These are phyloP conservation scores for Saccharata proteae DNA, from an alignment of 2,329 filamentous ascomycete species.

Conservation along the genomic window DNA sequence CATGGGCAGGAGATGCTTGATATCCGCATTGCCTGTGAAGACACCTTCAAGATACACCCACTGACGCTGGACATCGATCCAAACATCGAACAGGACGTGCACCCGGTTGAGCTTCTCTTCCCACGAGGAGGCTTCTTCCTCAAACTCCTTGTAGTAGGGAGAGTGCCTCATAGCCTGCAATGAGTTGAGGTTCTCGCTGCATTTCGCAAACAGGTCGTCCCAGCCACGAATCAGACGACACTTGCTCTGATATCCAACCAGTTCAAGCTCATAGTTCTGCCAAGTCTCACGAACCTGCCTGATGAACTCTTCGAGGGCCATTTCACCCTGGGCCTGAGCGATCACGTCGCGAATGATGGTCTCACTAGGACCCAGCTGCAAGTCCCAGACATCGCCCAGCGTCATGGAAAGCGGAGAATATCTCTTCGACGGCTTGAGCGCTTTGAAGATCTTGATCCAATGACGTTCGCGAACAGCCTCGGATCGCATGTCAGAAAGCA, in stretches of 20 bases:
- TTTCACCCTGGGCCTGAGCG: slow-evolving; percentile 89
- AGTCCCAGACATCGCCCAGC: slow-evolving; percentile 96
- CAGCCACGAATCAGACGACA: slow-evolving; percentile 94
- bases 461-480: slow-evolving; percentile 94
- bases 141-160: slow-evolving; percentile 98
- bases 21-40: slow-evolving; percentile 96
- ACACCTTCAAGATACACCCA: slow-evolving; percentile 99
- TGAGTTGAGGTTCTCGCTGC: slow-evolving; percentile 94
- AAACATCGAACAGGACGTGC: slow-evolving; percentile 95
- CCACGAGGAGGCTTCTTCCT: slow-evolving; percentile 92
- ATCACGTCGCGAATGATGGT: slow-evolving; percentile 85
- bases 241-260: slow-evolving; percentile 97
- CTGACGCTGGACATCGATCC: slow-evolving; percentile 99
- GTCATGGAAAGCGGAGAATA: slow-evolving; percentile 93
- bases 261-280: slow-evolving; percentile 87
- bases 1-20: slow-evolving; percentile 93
- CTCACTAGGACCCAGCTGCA: slow-evolving; percentile 81
- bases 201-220: slow-evolving; percentile 97
- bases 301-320: slow-evolving; percentile 95
- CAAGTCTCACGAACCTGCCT: slow-evolving; percentile 94
- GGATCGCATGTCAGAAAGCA: slow-evolving; percentile 84
- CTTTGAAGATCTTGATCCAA: slow-evolving; percentile 97
- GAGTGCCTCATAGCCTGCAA: slow-evolving; percentile 98
- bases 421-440: slow-evolving; percentile 79
- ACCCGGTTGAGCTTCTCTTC: slow-evolving; percentile 97